These are phyloP conservation scores for Diplodia seriata DNA, from an alignment of 2,329 filamentous ascomycete species.

Conservation along the genomic window DNA sequence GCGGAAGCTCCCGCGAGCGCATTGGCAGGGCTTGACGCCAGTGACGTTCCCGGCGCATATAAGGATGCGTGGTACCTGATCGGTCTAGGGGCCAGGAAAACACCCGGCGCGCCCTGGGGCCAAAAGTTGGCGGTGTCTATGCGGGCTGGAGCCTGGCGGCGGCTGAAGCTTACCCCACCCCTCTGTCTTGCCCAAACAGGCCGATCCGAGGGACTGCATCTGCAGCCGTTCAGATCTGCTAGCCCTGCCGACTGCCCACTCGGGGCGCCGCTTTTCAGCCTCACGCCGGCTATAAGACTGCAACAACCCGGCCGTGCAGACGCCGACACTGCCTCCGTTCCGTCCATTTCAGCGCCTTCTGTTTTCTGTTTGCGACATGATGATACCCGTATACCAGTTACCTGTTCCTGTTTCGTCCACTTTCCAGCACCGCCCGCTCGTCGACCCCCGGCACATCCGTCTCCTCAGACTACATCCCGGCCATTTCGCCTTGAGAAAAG, in stretches of 20 bases:
- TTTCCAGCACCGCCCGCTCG: slow-evolving; percentile 3
- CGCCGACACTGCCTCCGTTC: too few relatives aligned
- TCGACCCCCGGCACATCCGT: background rate
- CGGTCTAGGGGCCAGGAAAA: background rate
- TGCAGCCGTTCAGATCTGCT: background rate
- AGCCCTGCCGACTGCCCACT: slow-evolving; percentile 10
- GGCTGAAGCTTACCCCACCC: slow-evolving; percentile 23
- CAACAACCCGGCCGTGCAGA: background rate
- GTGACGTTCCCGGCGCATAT: background rate
- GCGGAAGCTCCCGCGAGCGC: background rate
- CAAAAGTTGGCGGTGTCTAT: background rate
- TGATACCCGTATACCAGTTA: slow-evolving; percentile 25
- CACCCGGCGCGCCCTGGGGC: background rate
- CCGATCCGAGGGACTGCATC: background rate
- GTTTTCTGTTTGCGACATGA: slow-evolving; percentile 6
- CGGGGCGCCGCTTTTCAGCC: slow-evolving; percentile 16
- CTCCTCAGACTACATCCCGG: slow-evolving; percentile 11
- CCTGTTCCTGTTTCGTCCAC: slow-evolving; percentile 10
- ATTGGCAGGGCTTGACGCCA: too few relatives aligned
- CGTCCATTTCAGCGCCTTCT: background rate
- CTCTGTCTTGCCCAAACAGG: slow-evolving; percentile 6
- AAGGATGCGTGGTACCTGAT: background rate
- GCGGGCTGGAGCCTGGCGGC: slow-evolving; percentile 10
- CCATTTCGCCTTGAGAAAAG: background rate
- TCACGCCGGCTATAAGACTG: slow-evolving; percentile 24